A percentile compares a stretch with the other conserved stretches of the same genome.
Evolutionary conservation across 2,329 filamentous ascomycete genomes (phyloP).

Genomic region (Colletotrichum salicis): DNA sequence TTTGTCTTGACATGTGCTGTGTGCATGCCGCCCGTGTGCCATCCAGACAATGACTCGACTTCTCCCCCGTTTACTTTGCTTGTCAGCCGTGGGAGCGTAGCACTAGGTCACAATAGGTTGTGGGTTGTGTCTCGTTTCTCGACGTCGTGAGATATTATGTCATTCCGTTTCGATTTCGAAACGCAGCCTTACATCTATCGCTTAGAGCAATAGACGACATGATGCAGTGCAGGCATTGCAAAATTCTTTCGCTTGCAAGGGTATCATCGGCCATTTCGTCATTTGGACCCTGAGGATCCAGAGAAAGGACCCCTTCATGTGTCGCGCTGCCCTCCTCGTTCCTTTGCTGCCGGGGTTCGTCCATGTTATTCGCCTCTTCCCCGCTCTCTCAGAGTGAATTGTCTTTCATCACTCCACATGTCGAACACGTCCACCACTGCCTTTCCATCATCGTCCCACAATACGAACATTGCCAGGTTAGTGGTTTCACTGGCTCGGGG

Average conservation of each 20-base stretch:
- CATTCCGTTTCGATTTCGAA: constrained; percentile 16
- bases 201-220: neutral
- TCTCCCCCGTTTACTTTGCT: neutral
- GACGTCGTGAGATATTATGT: constrained; percentile 13
- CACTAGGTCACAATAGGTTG: neutral
- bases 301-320: constrained; percentile 14
- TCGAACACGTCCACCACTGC: constrained; percentile 67
- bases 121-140: neutral
- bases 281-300: constrained; percentile 31
- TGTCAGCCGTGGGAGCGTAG: neutral
- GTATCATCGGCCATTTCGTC: constrained; percentile 29
- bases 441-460: constrained; percentile 64
- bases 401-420: constrained; percentile 65
- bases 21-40: neutral
- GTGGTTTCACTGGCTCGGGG: constrained; percentile 39
- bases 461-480: constrained; percentile 62
- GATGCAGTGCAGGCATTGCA: constrained; percentile 3
- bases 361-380: constrained; percentile 12
- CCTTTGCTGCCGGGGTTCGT: neutral
- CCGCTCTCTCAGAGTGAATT: constrained; percentile 48
- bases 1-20: constrained; percentile 26
- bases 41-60: constrained; percentile 20
- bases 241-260: constrained; percentile 7
- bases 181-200: neutral
- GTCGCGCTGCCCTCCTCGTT: neutral